Evolutionary conservation across 2,329 filamentous ascomycete genomes (phyloP).

Genomic region (Sordariomycetes sp.): DNA sequence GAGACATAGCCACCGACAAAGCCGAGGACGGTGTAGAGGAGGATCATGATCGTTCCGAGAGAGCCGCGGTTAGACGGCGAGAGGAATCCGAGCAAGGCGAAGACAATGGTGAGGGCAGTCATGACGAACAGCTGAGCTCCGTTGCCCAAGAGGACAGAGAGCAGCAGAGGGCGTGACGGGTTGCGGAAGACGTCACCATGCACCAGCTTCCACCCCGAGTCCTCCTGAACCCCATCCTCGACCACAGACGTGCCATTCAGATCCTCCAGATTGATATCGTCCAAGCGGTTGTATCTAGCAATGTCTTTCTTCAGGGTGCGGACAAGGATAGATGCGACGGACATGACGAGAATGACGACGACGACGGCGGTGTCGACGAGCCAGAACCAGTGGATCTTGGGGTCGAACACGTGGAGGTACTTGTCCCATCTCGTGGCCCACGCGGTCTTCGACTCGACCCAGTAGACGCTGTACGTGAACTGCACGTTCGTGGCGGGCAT

Average conservation of each 20-base stretch:
- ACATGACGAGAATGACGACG: slow-evolving; percentile 81
- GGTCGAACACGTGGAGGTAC: slow-evolving; percentile 93
- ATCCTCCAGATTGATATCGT: slow-evolving; percentile 84
- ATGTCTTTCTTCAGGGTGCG: slow-evolving; percentile 91
- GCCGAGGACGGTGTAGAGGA: slow-evolving; percentile 87
- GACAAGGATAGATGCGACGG: slow-evolving; percentile 85
- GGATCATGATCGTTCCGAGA: slow-evolving; percentile 82
- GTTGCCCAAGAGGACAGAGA: slow-evolving; percentile 84
- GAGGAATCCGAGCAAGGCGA: slow-evolving; percentile 87
- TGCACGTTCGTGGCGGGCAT: slow-evolving; percentile 49
- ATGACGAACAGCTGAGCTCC: slow-evolving; percentile 96
- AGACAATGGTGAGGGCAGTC: slow-evolving; percentile 87
- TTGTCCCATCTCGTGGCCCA: slow-evolving; percentile 99
- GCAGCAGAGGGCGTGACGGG: slow-evolving; percentile 69
- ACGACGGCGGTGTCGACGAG: slow-evolving; percentile 94
- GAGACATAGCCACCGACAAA: slow-evolving; percentile 89
- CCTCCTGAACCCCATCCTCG: slow-evolving; percentile 93
- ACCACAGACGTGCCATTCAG: slow-evolving; percentile 67
- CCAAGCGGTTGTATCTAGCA: slow-evolving; percentile 88
- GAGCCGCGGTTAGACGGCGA: slow-evolving; percentile 94
- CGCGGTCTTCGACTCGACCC: slow-evolving; percentile 71
- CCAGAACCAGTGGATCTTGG: slow-evolving; percentile 98
- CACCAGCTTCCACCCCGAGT: slow-evolving; percentile 97
- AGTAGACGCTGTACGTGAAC: slow-evolving; percentile 90
- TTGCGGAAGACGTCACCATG: slow-evolving; percentile 95